Conservation (phyloP, 768 basidiomycete genomes). For the Phlegmacium glaucopus region DNA sequence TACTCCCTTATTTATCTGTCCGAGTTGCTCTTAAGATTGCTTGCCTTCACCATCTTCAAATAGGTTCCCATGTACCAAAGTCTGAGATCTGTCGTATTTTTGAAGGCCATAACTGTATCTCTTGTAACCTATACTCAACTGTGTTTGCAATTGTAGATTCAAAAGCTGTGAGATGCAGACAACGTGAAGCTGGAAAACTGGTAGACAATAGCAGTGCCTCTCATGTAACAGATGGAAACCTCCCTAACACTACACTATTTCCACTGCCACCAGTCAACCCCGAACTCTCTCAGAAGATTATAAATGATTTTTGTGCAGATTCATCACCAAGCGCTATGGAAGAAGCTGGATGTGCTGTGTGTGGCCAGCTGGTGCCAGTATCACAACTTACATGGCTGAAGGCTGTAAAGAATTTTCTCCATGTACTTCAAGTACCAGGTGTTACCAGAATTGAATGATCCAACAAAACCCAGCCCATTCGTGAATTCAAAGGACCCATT, state of each 20-base stretch:
- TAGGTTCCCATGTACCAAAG: neutral
- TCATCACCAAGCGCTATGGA: conserved; percentile 3
- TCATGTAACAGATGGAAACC: neutral
- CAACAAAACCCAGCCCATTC: neutral
- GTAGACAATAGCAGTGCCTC: neutral
- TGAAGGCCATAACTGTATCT: neutral
- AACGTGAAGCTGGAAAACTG: neutral
- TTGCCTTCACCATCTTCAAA: neutral
- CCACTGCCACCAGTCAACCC: neutral
- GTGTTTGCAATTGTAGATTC: neutral
- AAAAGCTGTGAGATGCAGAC: neutral
- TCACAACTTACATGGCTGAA: conserved; percentile 15
- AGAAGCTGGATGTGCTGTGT: conserved; percentile 30
- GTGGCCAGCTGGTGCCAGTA: conserved; percentile 16
- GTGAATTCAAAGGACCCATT: conserved; percentile 9
- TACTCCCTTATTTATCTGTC: neutral
- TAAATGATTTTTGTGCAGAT: conserved; percentile 1
- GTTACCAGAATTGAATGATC: conserved; percentile 5
- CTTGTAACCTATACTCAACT: neutral
- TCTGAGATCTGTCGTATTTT: neutral
- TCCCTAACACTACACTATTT: neutral
- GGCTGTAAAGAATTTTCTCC: conserved; percentile 1
- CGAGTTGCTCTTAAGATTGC: neutral
- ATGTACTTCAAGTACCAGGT: neutral
- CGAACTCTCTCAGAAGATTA: neutral